phyloP scores from a whole-genome alignment of 2,329 filamentous ascomycete genomes.

The Colletotrichum shisoi region DNA sequence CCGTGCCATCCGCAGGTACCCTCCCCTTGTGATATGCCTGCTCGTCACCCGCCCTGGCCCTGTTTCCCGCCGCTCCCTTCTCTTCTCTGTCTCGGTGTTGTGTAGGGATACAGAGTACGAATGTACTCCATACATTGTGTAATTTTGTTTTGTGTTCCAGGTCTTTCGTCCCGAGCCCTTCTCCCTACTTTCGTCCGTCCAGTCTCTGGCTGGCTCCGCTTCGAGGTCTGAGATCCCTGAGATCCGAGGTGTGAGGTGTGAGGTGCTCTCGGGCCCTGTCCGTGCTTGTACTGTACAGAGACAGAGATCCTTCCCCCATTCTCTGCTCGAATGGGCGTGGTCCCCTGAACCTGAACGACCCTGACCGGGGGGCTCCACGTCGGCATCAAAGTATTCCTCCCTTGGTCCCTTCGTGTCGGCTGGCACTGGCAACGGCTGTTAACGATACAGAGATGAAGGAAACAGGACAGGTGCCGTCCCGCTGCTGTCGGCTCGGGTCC shows the following conservation, averaged over 20 bases:
- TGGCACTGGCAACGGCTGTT: slow-evolving; percentile 11
- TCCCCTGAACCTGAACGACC: slow-evolving; percentile 34
- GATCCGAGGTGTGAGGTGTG: slow-evolving; percentile 2
- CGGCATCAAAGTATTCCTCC: slow-evolving; percentile 13
- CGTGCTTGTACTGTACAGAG: slow-evolving; percentile 28
- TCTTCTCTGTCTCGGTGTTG: neutral
- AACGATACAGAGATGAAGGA: slow-evolving; percentile 1
- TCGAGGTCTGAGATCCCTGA: neutral
- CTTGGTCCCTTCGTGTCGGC: slow-evolving; percentile 11
- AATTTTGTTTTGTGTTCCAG: neutral
- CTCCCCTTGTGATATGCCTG: slow-evolving; percentile 7
- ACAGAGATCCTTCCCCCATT: neutral
- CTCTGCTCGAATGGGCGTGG: slow-evolving; percentile 25
- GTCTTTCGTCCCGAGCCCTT: neutral
- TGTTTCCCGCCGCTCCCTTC: slow-evolving; percentile 14
- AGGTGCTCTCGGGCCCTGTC: slow-evolving; percentile 16
- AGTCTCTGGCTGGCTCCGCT: neutral
- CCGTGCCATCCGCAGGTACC: slow-evolving; percentile 12
- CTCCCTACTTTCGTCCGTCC: slow-evolving; percentile 1
- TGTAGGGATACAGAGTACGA: too few relatives aligned
- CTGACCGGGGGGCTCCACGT: slow-evolving; percentile 24
- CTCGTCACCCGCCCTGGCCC: slow-evolving; percentile 8
- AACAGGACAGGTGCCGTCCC: neutral
- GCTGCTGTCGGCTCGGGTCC: slow-evolving; percentile 21
- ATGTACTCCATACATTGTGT: neutral